These are phyloP conservation scores for Cymodocea nodosa DNA, from an alignment of 116 monocot genomes.

Conservation along the genomic window DNA sequence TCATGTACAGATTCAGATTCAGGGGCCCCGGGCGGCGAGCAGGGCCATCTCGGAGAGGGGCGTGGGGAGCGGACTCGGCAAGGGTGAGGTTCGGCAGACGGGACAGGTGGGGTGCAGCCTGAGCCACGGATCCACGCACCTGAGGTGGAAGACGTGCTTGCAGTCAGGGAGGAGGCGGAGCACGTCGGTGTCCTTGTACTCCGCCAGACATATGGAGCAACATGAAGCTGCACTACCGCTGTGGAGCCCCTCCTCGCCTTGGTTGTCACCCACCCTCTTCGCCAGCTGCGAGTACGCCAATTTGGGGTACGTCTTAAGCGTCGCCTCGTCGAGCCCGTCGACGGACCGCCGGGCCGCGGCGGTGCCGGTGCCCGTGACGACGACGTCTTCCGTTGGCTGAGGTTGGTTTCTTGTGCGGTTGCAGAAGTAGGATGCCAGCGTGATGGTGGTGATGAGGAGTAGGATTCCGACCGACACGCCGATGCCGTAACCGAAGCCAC, in stretches of 20 bases:
- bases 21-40: conserved; percentile 18
- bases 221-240: conserved; percentile 5
- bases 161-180: conserved; percentile 62
- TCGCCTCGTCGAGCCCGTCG: conserved; percentile 45
- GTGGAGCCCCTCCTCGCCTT: not conserved
- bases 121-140: conserved; percentile 61
- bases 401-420: conserved; percentile 13
- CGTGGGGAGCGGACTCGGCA: conserved; percentile 36
- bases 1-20: not conserved
- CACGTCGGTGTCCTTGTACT: conserved; percentile 44
- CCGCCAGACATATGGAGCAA: conserved; percentile 72
- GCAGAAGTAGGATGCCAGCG: conserved; percentile 75
- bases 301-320: conserved; percentile 49
- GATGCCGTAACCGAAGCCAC: conserved; percentile 51
- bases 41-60: conserved; percentile 42
- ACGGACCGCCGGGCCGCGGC: conserved; percentile 3
- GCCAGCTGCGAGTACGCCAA: conserved; percentile 27
- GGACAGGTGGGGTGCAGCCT: conserved; percentile 64
- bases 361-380: not conserved
- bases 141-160: conserved; percentile 45
- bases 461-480: conserved; percentile 61
- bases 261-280: not conserved
- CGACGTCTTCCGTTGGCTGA: not conserved
- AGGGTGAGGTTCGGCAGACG: conserved; percentile 61
- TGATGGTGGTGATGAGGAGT: conserved; percentile 69